Evolutionary conservation across 2,329 filamentous ascomycete species (phyloP).

Genomic region (Leptographium lundbergii): DNA sequence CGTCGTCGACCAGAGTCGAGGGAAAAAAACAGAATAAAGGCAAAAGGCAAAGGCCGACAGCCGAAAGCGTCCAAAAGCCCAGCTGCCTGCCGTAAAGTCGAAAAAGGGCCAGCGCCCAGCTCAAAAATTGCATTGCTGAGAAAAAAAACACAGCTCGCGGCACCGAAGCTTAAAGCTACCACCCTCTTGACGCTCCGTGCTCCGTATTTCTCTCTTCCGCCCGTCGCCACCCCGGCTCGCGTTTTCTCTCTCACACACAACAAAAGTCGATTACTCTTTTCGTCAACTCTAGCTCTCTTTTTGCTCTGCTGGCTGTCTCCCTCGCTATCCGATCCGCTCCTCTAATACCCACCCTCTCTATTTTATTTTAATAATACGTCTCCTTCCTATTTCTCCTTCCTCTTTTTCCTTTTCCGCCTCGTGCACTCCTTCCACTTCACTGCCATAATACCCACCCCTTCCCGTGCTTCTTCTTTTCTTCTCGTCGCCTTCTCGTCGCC

Average conservation of each 20-base stretch:
- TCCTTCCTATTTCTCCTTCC: neutral
- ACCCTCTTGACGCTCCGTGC: neutral
- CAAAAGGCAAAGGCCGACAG: too few species aligned
- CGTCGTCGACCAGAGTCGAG: too few species aligned
- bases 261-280: slow-evolving; percentile 2
- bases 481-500: neutral
- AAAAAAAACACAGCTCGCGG: neutral
- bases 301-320: neutral
- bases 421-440: neutral
- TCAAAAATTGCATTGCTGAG: too few species aligned
- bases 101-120: too few species aligned
- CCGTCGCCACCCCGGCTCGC: slow-evolving; percentile 3
- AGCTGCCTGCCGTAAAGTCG: too few species aligned
- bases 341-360: slow-evolving; percentile 1
- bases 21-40: too few species aligned
- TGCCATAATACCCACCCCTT: neutral
- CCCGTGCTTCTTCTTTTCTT: neutral
- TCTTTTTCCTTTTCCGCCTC: neutral
- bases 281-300: neutral
- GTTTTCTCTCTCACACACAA: neutral
- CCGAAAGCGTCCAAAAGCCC: too few species aligned
- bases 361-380: slow-evolving; percentile 1
- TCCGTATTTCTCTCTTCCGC: neutral
- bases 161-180: neutral
- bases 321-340: slow-evolving; percentile 3